Base-by-base conservation (phyloP, 2,329 filamentous ascomycete species). In the Phaeosphaeriaceae sp. region DNA sequence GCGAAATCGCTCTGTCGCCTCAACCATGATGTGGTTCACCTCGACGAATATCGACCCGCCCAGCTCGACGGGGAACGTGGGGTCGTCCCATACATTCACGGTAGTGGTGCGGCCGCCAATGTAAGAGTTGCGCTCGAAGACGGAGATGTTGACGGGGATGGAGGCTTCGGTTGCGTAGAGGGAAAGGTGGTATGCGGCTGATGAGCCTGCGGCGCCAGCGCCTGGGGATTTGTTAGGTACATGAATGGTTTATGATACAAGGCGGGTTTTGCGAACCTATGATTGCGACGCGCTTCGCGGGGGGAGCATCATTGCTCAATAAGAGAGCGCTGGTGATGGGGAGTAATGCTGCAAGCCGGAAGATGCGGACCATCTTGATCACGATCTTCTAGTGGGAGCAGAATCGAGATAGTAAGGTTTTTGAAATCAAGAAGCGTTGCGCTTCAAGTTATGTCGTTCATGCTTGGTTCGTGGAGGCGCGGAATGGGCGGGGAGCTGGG, bases 11-110 rank as follows among this genome's bases (percentile, higher is more conserved):
- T 85, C 79, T 7, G 86, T 88, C 0, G 93, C 90, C 54, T 91
- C 88, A 68, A 89, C 86, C 41, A 99, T 84, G 69, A 96, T 97
- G 41, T 88, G 82, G 72, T 98, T 99, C 45, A 90, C 86, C 49
- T 89, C 77, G 46, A 98, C 91, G 73, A 98, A 99, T 68, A 98
- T 97, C 60, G 90, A 94, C 11, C 91, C 95, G 17, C 95, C 95
- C 1, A 98, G 83, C 76, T 99, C 95, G 36, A 97, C 85, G 1
- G 90, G 90, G 41, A 88, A 81, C 0, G 80, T 63, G 1, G 88
- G 82, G 67, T 94, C 84, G 62, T 86, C 84, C 73, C 90, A 94
- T 1, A 88, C 89, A 69, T 93, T 82, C 19, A 97, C 90, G 0
- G 93, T 98, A 27, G 93, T 91, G 7, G 91, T 91, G 24, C 95